These are phyloP conservation scores for Ceratocystis colombiana DNA, from an alignment of 2,329 filamentous ascomycete genomes.

Conservation along the genomic window DNA sequence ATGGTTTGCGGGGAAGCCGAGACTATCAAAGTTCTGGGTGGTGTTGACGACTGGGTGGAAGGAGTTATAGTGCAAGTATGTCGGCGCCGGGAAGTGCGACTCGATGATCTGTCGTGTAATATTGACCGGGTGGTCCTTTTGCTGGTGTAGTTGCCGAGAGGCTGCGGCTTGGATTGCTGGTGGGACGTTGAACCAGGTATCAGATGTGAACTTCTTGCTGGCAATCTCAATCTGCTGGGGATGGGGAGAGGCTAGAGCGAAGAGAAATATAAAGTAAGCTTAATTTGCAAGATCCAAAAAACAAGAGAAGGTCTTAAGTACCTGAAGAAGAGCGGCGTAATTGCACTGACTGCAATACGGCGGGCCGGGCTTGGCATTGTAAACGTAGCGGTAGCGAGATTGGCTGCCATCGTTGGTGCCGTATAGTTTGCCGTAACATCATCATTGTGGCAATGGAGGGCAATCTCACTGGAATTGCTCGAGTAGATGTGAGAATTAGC, in stretches of 20 bases:
- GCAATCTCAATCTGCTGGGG: conserved; percentile 44
- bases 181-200: conserved; percentile 80
- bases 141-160: conserved; percentile 73
- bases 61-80: conserved; percentile 66
- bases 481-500: neutral
- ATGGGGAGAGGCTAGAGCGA: conserved; percentile 18
- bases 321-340: conserved; percentile 16
- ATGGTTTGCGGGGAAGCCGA: conserved; percentile 81
- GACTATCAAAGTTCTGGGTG: conserved; percentile 87
- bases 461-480: neutral
- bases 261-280: conserved; percentile 19
- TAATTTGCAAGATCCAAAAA: neutral
- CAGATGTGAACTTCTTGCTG: conserved; percentile 53
- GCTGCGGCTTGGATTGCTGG: conserved; percentile 63
- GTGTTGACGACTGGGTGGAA: conserved; percentile 77
- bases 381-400: conserved; percentile 8
- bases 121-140: conserved; percentile 76
- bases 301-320: conserved; percentile 13
- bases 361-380: neutral
- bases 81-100: conserved; percentile 65
- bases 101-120: conserved; percentile 91
- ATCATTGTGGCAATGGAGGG: neutral
- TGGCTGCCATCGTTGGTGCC: conserved; percentile 8
- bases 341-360: conserved; percentile 5
- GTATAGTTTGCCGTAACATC: conserved; percentile 11